These are phyloP conservation scores for Drechslera avenae DNA, from an alignment of 2,329 filamentous ascomycete species.

Conservation along the genomic window DNA sequence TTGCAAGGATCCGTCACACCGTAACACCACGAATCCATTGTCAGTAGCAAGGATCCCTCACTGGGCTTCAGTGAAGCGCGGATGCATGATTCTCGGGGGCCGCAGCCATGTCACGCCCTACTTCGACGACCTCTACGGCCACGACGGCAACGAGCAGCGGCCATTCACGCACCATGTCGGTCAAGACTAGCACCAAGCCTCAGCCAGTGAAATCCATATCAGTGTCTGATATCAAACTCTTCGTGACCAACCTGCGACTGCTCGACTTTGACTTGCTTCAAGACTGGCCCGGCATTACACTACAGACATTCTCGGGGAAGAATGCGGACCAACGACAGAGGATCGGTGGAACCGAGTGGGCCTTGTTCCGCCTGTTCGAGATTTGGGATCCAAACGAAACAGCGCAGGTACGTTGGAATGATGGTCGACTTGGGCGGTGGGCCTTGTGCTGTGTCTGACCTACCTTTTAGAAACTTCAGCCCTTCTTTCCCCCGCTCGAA, in stretches of 20 bases:
- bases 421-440: not conserved
- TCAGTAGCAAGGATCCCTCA: not conserved
- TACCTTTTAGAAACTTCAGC: constrained; percentile 72
- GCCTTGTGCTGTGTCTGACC: constrained; percentile 6
- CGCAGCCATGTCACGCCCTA: constrained; percentile 36
- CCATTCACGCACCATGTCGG: constrained; percentile 34
- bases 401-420: constrained; percentile 61
- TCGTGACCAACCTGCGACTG: constrained; percentile 82
- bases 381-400: constrained; percentile 82
- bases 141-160: constrained; percentile 25
- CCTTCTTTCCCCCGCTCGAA: constrained; percentile 89
- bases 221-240: constrained; percentile 55
- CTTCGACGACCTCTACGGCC: constrained; percentile 29
- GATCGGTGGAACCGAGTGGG: constrained; percentile 85
- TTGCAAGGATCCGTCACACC: constrained; percentile 16
- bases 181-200: constrained; percentile 40
- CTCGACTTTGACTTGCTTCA: constrained; percentile 75
- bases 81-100: not conserved
- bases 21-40: constrained; percentile 14
- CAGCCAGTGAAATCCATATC: constrained; percentile 28
- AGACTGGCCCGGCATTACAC: constrained; percentile 80
- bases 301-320: constrained; percentile 70
- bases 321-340: constrained; percentile 81
- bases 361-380: constrained; percentile 82
- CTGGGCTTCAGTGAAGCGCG: not conserved